These are phyloP conservation scores for Monilinia laxa DNA, from an alignment of 2,329 filamentous ascomycete genomes.

Conservation along the genomic window DNA sequence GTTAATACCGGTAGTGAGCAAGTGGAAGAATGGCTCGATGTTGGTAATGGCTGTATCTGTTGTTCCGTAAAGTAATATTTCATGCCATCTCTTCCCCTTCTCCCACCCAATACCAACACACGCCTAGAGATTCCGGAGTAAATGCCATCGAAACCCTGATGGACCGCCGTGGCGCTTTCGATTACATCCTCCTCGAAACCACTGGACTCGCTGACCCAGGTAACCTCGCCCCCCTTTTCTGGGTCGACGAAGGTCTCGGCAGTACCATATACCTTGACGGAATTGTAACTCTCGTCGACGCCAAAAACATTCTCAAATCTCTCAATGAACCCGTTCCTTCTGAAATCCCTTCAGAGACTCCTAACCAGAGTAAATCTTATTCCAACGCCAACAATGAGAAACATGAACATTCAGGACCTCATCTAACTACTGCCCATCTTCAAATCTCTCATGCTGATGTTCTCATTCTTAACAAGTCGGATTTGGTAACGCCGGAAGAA, in stretches of 20 bases:
- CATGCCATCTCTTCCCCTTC: not conserved
- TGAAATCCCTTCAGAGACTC: constrained; percentile 48
- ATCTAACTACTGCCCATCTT: constrained; percentile 89
- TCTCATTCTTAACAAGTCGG: constrained; percentile 89
- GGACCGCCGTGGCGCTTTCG: constrained; percentile 89
- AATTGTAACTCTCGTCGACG: constrained; percentile 93
- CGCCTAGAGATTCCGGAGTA: constrained; percentile 77
- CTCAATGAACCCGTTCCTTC: constrained; percentile 70
- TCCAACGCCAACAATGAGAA: constrained; percentile 45
- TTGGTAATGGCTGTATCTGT: constrained; percentile 96
- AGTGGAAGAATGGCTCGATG: constrained; percentile 91
- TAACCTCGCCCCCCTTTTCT: constrained; percentile 93
- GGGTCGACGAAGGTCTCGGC: constrained; percentile 93
- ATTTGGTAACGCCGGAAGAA: constrained; percentile 71
- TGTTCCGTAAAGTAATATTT: constrained; percentile 82
- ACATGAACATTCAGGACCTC: constrained; percentile 53
- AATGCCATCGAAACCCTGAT: constrained; percentile 94
- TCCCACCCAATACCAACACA: constrained; percentile 15
- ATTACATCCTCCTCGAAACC: constrained; percentile 96
- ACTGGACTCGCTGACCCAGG: constrained; percentile 94
- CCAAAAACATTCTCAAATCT: constrained; percentile 82
- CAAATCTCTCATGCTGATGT: constrained; percentile 98
- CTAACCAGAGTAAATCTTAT: constrained; percentile 13
- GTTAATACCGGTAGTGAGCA: constrained; percentile 80
- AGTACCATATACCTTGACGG: constrained; percentile 96